A percentile compares a stretch with the other conserved stretches of the same genome.
phyloP scores from a whole-genome alignment of 2,329 filamentous ascomycete species.

The Botrytis sinoallii region DNA sequence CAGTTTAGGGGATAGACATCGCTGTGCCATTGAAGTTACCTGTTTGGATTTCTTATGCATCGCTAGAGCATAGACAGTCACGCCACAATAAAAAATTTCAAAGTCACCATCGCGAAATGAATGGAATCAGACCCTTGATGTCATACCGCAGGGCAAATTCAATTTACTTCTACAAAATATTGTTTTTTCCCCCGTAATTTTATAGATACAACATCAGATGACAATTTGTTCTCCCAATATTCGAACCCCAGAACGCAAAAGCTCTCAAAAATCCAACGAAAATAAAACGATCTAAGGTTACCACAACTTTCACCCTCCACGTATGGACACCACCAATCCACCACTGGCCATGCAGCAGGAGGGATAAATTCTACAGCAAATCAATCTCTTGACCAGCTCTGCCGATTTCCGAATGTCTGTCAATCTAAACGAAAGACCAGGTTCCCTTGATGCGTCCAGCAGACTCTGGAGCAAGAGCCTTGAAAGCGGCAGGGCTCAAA shows the following conservation, averaged over 20 bases:
- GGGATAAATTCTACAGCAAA: neutral
- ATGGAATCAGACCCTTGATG: neutral
- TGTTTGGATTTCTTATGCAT: neutral
- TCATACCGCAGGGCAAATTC: neutral
- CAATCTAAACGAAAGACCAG: constrained; percentile 44
- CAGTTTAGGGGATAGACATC: neutral
- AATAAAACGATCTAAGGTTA: neutral
- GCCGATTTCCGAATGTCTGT: neutral
- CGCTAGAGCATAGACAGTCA: neutral
- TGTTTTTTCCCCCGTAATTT: neutral
- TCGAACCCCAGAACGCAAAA: neutral
- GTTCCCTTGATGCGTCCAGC: constrained; percentile 43
- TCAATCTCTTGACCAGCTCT: neutral
- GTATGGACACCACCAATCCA: neutral
- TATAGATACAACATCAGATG: neutral
- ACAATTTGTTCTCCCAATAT: neutral
- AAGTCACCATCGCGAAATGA: neutral
- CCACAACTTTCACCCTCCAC: neutral
- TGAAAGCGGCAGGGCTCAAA: constrained; percentile 55
- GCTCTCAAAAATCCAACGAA: neutral
- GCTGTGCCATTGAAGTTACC: neutral
- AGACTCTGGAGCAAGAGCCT: constrained; percentile 47
- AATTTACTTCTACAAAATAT: neutral
- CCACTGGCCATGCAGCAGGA: neutral
- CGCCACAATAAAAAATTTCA: neutral